Evolutionary conservation across 345 rosid species (phyloP), one percentile per base, ranked within the genome.

Genomic region (Syzygium aromaticum): DNA sequence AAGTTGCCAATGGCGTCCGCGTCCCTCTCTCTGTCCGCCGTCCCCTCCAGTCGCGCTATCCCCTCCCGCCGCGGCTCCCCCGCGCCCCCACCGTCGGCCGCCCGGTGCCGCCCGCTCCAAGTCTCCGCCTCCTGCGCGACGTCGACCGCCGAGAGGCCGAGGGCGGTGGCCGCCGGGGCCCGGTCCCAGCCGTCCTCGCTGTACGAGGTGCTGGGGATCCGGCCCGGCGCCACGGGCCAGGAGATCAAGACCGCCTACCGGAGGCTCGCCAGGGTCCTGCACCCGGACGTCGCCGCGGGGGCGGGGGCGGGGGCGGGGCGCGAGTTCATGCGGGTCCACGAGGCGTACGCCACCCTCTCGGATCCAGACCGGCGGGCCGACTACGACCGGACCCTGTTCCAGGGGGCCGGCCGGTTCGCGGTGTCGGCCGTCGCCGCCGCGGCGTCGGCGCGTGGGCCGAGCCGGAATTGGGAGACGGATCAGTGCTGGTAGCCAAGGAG

Each of bases 211-310:
- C 89, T 95, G n/a, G 96, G 96, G 64, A 88, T 95, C 84, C 93
- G 87, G 87, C 83, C 16, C 59, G 94, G 93, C 16, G 96, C 98
- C 87, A 87, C 93, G 51, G 87, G 88, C 85, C 92, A 89, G 85
- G 98, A 95, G 82, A 93, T 95, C 90, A 95, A 94, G 89, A 23
- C 94, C 22, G 96, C 98, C 54, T 95, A 95, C 88, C 80, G 98
- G 89, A 89, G 87, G 87, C 59, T 95, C 85, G 96, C 96, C 15
- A 90, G 98, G 73, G 89, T 89, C 15, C 86, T 93, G 83, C 98
- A 95, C 85, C 98, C 98, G 14, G 98, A 95, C 61, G 95, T 91
- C 10, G 92, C 93, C 9, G 59, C 67, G 83, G 64, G 86, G 86
- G 40, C 85, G 53, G 61, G 61, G 61, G 88, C 84, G 53, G 86